phyloP scores from a whole-genome alignment of 768 basidiomycete species.

The Leccinum variicolor region DNA sequence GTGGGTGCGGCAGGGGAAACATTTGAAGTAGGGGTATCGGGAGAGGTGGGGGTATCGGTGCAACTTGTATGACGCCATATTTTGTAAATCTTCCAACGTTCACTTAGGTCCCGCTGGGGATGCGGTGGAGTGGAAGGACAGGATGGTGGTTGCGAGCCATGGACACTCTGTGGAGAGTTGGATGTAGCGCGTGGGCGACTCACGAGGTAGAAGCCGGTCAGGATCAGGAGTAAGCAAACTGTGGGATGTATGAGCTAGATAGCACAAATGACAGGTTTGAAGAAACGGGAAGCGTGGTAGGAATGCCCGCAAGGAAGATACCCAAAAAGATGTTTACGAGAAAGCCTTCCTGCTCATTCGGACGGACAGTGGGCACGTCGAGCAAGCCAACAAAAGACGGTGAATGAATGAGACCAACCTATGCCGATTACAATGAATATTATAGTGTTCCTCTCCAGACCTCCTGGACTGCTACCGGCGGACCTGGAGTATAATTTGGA shows the following conservation, averaged over 20 bases:
- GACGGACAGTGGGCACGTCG: background rate
- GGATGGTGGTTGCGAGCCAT: background rate
- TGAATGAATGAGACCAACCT: slow-evolving; percentile 20
- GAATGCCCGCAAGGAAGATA: background rate
- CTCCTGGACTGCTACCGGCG: background rate
- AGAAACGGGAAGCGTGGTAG: background rate
- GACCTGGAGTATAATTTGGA: slow-evolving; percentile 11
- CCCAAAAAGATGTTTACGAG: background rate
- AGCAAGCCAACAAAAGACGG: background rate
- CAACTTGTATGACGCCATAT: slow-evolving; percentile 3
- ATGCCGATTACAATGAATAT: slow-evolving; percentile 24
- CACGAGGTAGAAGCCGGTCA: slow-evolving; percentile 29
- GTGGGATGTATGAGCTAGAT: slow-evolving; percentile 10
- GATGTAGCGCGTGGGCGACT: slow-evolving; percentile 10
- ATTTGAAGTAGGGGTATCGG: background rate
- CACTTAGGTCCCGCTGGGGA: slow-evolving; percentile 1
- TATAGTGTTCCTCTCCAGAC: slow-evolving; percentile 14
- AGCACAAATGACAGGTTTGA: background rate
- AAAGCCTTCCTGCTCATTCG: background rate
- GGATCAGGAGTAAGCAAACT: slow-evolving; percentile 24
- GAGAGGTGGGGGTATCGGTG: background rate
- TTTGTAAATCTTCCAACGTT: slow-evolving; percentile 19
- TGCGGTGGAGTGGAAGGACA: background rate
- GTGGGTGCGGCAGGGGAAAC: background rate
- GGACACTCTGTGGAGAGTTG: background rate